A percentile compares a stretch with the other conserved stretches of the same genome.
Conservation (phyloP, 108 stramenopile genomes). For the Pseudonitzschia multistriata region DNA sequence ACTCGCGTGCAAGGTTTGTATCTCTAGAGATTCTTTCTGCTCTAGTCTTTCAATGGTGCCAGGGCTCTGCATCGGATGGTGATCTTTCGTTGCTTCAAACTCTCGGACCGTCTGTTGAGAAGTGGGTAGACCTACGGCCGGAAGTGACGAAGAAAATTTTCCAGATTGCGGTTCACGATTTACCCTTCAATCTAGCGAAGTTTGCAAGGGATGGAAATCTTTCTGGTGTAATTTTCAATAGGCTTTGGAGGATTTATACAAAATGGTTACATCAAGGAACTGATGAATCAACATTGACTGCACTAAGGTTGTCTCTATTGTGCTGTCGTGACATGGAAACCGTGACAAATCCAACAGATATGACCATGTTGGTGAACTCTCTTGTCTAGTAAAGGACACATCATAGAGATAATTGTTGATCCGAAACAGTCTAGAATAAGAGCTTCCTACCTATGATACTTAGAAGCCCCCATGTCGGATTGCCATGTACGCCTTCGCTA, state of each 20-base stretch:
- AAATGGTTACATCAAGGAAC: conserved; percentile 34
- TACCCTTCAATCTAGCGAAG: conserved; percentile 33
- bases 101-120: conserved; percentile 7
- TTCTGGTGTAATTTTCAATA: conserved; percentile 17
- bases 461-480: conserved; percentile 24
- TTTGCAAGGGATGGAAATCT: conserved; percentile 22
- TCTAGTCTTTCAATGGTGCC: conserved; percentile 24
- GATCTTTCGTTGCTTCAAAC: conserved; percentile 29
- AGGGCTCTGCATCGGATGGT: conserved; percentile 30
- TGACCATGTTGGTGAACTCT: conserved; percentile 20
- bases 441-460: too few relatives aligned
- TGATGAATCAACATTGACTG: conserved; percentile 13
- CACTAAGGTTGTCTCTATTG: conserved; percentile 21
- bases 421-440: not conserved
- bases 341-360: conserved; percentile 12
- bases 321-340: conserved; percentile 22
- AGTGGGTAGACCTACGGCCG: conserved; percentile 25
- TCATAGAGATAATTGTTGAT: not conserved
- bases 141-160: conserved; percentile 19
- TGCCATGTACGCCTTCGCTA: conserved; percentile 28
- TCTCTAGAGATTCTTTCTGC: conserved; percentile 34
- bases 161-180: conserved; percentile 27
- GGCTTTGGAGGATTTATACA: conserved; percentile 28
- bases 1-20: conserved; percentile 26
- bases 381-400: conserved; percentile 23